Evolutionary conservation across 345 rosid species (phyloP), one percentile per base, ranked within the genome.

Genomic region (Raphanus raphanistrum): DNA sequence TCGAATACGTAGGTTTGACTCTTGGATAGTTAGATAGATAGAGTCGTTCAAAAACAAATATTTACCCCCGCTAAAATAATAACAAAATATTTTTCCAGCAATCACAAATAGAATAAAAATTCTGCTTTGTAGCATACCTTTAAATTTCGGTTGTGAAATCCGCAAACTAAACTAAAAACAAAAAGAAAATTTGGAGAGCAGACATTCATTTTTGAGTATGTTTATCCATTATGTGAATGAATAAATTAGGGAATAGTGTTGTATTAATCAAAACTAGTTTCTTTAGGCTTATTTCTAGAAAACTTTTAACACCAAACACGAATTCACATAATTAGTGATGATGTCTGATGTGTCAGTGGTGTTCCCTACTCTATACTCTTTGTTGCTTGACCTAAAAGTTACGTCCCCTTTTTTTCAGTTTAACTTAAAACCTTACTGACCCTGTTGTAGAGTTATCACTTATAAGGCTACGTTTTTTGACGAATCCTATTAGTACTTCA

Each of bases 401-500:
- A 13, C n/a, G 13, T 66, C 57, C 5, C 26, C 26, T 38, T 52
- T 38, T 52, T 54, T 62, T 69, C 71, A 70, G 59, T 54, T 54
- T 61, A 61, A 9, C 29, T 45, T 77, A 54, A 54, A 28, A 54
- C 3, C 35, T 77, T 41, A 69, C 57, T 55, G 58, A 52, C 75
- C 17, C 17, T 52, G 35, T 63, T 64, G 16, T 35, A 4, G 33
- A 29, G 80, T 63, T 72, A 72, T 12, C 13, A 67, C 8, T 61
- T 69, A 73, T 55, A 57, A 68, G 59, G 79, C 70, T 74, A 33
- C 74, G 74, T 80, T 65, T 58, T 31, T 33, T 33, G 72, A 69
- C 57, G 80, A 79, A 79, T 76, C 91, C 87, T n/a, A 90, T 82
- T 61, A 86, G 71, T 5, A 89, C 97, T 78, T 87, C 85, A 12